phyloP scores from a whole-genome alignment of 2,329 filamentous ascomycete species.

The Corynespora cassiicola region DNA sequence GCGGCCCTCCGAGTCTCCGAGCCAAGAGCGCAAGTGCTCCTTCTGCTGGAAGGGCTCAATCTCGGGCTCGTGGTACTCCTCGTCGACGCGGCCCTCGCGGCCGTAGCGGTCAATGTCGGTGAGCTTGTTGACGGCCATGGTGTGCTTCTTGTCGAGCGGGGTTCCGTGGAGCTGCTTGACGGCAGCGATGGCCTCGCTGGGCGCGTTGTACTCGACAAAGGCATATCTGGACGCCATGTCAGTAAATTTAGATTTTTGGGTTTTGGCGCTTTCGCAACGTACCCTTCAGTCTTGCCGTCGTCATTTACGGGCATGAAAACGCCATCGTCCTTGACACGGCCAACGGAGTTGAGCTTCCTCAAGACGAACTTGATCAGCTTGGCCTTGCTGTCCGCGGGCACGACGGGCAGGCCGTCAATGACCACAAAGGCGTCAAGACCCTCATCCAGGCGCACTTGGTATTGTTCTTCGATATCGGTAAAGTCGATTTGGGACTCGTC shows the following conservation, averaged over 20 bases:
- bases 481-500: conserved; percentile 95
- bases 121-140: conserved; percentile 93
- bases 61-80: conserved; percentile 82
- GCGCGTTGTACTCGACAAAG: conserved; percentile 93
- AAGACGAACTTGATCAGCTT: conserved; percentile 97
- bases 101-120: conserved; percentile 98
- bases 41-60: conserved; percentile 88
- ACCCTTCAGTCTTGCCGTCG: conserved; percentile 86
- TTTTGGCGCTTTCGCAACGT: conserved; percentile 44
- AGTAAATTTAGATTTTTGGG: conserved; percentile 15
- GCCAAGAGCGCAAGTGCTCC: conserved; percentile 93
- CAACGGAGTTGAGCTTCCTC: conserved; percentile 88
- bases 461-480: conserved; percentile 91
- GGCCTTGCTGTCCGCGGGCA: conserved; percentile 87
- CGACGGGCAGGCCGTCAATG: conserved; percentile 88
- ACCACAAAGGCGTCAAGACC: conserved; percentile 97
- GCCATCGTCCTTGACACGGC: conserved; percentile 82
- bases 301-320: conserved; percentile 95
- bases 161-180: conserved; percentile 86
- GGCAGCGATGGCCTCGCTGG: conserved; percentile 87
- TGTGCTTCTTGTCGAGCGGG: conserved; percentile 96
- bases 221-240: conserved; percentile 72
- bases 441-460: conserved; percentile 93
- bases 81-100: conserved; percentile 89
- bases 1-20: conserved; percentile 85